Conservation (phyloP, 78 protist genomes). For the Emiliania huxleyi region DNA sequence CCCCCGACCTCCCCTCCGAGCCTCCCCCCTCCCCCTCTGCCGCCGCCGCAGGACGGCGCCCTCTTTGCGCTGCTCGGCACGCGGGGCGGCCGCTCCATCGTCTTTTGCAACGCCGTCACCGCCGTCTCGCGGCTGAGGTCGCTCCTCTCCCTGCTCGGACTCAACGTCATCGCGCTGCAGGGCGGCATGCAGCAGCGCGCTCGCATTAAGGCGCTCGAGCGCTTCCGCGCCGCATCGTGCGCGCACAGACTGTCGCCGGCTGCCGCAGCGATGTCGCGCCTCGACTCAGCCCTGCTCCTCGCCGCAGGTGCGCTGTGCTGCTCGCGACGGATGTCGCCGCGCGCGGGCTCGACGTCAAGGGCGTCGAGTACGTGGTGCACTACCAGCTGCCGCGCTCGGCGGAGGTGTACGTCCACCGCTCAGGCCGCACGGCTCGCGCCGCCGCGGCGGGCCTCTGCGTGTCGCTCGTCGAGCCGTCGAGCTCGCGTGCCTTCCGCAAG, state of each 20-base stretch:
- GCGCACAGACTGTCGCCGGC: too few species aligned
- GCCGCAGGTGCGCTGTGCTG: conserved; percentile 18
- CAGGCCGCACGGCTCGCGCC: conserved; percentile 80
- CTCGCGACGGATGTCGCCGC: conserved; percentile 92
- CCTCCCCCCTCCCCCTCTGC: too few species aligned
- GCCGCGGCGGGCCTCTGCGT: conserved; percentile 28
- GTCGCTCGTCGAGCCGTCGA: conserved; percentile 2
- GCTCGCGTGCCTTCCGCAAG: neutral
- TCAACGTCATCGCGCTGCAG: conserved; percentile 44
- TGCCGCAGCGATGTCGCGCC: too few species aligned
- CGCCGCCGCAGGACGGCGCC: conserved; percentile 36
- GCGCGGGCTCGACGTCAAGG: conserved; percentile 88
- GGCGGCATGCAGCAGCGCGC: conserved; percentile 72
- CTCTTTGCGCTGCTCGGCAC: conserved; percentile 58
- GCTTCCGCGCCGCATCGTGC: neutral
- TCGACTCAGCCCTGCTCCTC: neutral
- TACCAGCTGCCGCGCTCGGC: conserved; percentile 57
- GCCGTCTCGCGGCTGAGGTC: conserved; percentile 41
- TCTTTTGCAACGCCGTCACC: conserved; percentile 79
- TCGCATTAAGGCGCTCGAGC: conserved; percentile 67
- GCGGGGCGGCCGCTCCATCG: conserved; percentile 65
- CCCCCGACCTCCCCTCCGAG: too few species aligned
- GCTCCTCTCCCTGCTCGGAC: conserved; percentile 46
- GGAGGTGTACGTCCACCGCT: conserved; percentile 67
- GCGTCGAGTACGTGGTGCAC: conserved; percentile 72